Percentiles rank a stretch among this genome's conserved stretches.
Conservation (phyloP, 192 early-diverging fungal species). For the Entophlyctis luteolus region DNA sequence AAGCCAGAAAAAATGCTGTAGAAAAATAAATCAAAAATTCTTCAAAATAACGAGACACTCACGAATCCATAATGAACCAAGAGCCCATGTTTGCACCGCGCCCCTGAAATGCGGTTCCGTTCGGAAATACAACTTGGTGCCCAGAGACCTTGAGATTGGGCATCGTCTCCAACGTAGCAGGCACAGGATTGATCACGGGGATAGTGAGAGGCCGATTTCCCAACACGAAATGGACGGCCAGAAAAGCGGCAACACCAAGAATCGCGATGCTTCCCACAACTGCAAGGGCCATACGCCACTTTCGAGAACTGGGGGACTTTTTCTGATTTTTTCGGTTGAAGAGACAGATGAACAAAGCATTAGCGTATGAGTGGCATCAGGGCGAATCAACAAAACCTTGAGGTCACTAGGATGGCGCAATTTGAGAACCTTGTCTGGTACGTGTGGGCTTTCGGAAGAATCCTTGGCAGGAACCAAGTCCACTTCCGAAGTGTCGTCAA, state of each 20-base stretch:
- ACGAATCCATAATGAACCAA: slow-evolving; percentile 3
- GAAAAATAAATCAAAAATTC: not conserved
- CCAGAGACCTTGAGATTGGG: not conserved
- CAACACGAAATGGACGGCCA: not conserved
- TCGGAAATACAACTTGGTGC: not conserved
- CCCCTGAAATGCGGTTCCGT: not conserved
- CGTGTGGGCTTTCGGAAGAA: too few relatives aligned
- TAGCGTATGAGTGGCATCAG: not conserved
- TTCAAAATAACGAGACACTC: not conserved
- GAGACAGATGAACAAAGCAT: not conserved
- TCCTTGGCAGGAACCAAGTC: too few relatives aligned
- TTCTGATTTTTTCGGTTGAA: not conserved
- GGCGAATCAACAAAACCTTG: not conserved
- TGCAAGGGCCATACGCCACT: not conserved
- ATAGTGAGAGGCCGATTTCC: not conserved
- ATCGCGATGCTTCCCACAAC: not conserved
- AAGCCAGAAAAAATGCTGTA: not conserved
- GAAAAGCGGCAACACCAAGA: not conserved
- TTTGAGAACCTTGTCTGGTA: too few relatives aligned
- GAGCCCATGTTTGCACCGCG: not conserved
- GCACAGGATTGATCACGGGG: not conserved
- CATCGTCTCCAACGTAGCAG: not conserved
- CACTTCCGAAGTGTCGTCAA: too few relatives aligned
- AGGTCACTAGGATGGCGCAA: not conserved
- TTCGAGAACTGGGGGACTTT: not conserved